A percentile compares a stretch with the other conserved stretches of the same genome.
Evolutionary conservation across 306 rosid genomes (phyloP).

Genomic region (Lagenaria siceraria): DNA sequence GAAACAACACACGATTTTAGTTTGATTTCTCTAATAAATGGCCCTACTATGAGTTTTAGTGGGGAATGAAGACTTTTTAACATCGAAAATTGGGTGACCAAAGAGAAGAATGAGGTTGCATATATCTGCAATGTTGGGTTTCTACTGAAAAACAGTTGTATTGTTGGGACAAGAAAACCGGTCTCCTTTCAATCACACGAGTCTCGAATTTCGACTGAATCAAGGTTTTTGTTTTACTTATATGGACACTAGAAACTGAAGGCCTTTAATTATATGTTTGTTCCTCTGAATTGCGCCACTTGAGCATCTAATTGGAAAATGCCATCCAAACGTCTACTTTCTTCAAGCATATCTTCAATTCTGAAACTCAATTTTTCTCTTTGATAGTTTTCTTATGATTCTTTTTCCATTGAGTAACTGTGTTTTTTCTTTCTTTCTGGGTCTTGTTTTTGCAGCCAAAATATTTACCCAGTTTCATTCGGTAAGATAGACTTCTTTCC

Average conservation of each 20-base stretch:
- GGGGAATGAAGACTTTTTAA: background rate
- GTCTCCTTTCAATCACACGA: too few species aligned
- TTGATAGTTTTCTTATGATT: background rate
- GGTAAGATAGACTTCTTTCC: constrained; percentile 27
- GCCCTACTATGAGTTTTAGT: background rate
- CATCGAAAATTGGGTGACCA: background rate
- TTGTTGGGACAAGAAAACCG: background rate
- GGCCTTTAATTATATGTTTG: background rate
- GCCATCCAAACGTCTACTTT: background rate
- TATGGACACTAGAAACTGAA: background rate
- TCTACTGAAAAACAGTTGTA: background rate
- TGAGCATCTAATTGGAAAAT: background rate
- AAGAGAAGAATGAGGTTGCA: background rate
- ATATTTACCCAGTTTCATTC: constrained; percentile 75
- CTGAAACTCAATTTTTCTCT: background rate
- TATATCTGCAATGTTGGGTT: background rate
- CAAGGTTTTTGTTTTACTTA: background rate
- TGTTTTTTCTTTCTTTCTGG: constrained; percentile 15
- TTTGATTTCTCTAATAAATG: background rate
- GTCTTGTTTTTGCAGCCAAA: constrained; percentile 60
- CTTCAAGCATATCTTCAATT: background rate
- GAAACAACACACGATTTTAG: background rate
- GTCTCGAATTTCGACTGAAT: background rate
- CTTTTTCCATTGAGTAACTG: background rate
- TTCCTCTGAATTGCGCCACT: background rate